Percentiles rank a stretch among this genome's conserved stretches.
These are phyloP conservation scores for Daldinia bambusicola DNA, from an alignment of 495 filamentous ascomycete species.

Conservation along the genomic window DNA sequence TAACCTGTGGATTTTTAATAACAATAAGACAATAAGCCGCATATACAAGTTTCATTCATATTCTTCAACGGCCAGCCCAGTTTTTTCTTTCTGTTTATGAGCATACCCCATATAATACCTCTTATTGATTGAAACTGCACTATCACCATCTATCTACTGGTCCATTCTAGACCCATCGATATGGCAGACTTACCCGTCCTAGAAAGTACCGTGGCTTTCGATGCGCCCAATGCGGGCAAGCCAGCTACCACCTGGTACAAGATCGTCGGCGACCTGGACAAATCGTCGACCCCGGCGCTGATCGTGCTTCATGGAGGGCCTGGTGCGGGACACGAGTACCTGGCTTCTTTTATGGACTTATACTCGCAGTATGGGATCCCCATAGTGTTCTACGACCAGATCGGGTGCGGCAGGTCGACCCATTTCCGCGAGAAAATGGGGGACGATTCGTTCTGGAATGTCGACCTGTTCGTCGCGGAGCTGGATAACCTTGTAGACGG, in stretches of 20 bases:
- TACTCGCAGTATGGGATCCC: slow-evolving; percentile 52
- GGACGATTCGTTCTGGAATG: slow-evolving; percentile 59
- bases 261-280: slow-evolving; percentile 49
- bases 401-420: slow-evolving; percentile 62
- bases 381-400: slow-evolving; percentile 66
- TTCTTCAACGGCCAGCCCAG: slow-evolving; percentile 2
- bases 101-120: not conserved
- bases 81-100: slow-evolving; percentile 10
- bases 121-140: not conserved
- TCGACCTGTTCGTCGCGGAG: slow-evolving; percentile 60
- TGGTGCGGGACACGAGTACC: slow-evolving; percentile 58
- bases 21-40: slow-evolving; percentile 11
- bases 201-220: slow-evolving; percentile 49
- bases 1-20: not conserved
- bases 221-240: slow-evolving; percentile 50
- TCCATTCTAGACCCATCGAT: not conserved
- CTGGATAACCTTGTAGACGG: slow-evolving; percentile 61
- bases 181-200: slow-evolving; percentile 26
- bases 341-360: slow-evolving; percentile 55
- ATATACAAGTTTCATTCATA: not conserved
- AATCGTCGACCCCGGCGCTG: slow-evolving; percentile 42
- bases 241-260: slow-evolving; percentile 61
- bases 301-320: slow-evolving; percentile 61
- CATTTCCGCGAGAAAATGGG: slow-evolving; percentile 54
- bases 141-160: not conserved